Base-by-base conservation (phyloP, 2,329 filamentous ascomycete genomes). In the Teratosphaeria epicoccoides region DNA sequence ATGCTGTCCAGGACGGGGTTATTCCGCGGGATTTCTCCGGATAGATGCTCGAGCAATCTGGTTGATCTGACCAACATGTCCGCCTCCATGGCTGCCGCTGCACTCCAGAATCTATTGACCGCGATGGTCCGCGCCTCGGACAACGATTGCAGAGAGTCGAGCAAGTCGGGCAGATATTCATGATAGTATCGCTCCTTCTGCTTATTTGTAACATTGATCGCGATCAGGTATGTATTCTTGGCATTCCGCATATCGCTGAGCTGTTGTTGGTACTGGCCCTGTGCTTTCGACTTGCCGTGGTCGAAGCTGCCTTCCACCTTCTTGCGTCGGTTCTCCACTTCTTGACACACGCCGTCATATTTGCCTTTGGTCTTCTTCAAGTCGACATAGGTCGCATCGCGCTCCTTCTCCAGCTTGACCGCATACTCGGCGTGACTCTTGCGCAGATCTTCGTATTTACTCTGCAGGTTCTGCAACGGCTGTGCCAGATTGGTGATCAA, bases 111-210 rank as follows among this genome's bases (percentile, higher is more conserved):
- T 6, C 79, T 76, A 68, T 98, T 98, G 58, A 97, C 71, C 63
- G 87, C 90, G 47, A 82, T 70, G 10, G 90, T 88, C 49, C 88
- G 82, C 55, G 91, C 94, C 71, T 98, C 90, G 55, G 87, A 89
- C 49, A 98, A 79, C 61, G 96, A 89, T 74, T 98, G 93, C 52
- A 98, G 72, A 61, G 81, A 82, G 71, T 97, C 88, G 66, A 98
- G 78, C 53, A 97, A 73, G 66, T 97, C 93, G 7, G 93, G 93
- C 20, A 98, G 79, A 68, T 97, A 97, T 69, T 96, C 89, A 67
- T 97, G 85, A 66, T 95, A 98, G 73, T 97, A 97, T 66, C 85
- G 88, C 67, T 96, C 89, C 73, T 97, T 98, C 65, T 95, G 84
- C 73, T 93, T 95, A 71, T 98, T 98, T 28, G 90, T 94, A 53